These are phyloP conservation scores for Kwoniella sp. DNA, from an alignment of 768 basidiomycete genomes.

Conservation along the genomic window DNA sequence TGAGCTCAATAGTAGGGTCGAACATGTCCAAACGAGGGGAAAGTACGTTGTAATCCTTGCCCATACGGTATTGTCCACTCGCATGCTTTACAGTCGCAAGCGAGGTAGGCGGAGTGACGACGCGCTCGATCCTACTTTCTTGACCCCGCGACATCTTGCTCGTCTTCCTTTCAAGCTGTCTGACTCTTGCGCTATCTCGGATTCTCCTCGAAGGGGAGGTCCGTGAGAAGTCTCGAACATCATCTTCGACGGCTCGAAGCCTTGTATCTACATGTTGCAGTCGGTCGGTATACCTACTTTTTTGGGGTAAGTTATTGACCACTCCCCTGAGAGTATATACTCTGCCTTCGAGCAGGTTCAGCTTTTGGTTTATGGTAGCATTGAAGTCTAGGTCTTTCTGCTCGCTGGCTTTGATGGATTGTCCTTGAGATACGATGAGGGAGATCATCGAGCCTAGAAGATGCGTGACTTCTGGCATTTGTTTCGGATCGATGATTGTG, in stretches of 20 bases:
- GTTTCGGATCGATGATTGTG: neutral
- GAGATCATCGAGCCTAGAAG: constrained; percentile 1
- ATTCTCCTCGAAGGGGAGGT: neutral
- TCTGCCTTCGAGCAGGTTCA: neutral
- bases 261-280: neutral
- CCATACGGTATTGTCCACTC: too few relatives aligned
- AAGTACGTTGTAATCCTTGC: too few relatives aligned
- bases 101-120: too few relatives aligned
- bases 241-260: neutral
- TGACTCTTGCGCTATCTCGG: too few relatives aligned
- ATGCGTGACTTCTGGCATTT: neutral
- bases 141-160: too few relatives aligned
- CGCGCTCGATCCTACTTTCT: too few relatives aligned
- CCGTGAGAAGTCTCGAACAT: neutral
- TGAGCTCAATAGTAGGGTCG: neutral
- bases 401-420: constrained; percentile 2
- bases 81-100: too few relatives aligned
- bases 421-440: neutral
- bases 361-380: neutral
- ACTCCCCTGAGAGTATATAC: neutral
- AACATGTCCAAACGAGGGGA: too few relatives aligned
- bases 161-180: too few relatives aligned
- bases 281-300: neutral
- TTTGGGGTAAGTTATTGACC: neutral
- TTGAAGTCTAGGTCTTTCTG: neutral